Conservation (phyloP, 148 eudicot genomes). For the Rhododendron griersonianum region DNA sequence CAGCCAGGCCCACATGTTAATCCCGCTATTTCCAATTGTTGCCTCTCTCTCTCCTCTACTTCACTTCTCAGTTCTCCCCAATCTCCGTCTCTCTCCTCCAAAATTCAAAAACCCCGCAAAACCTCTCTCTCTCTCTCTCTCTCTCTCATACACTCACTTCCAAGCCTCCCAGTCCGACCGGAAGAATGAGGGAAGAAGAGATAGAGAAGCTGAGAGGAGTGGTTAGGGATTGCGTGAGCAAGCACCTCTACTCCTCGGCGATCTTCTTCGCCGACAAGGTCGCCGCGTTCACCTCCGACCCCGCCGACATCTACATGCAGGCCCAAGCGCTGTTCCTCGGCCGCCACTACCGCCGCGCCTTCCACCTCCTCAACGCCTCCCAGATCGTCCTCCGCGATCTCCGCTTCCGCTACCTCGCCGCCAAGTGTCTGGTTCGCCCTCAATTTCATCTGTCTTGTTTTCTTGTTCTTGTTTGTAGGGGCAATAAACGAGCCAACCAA, state of each 20-base stretch:
- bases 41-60: not conserved
- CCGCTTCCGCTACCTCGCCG: conserved; percentile 94
- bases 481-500: too few species aligned
- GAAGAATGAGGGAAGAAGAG: conserved; percentile 66
- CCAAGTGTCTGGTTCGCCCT: conserved; percentile 76
- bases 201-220: conserved; percentile 86
- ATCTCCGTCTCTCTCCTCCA: not conserved
- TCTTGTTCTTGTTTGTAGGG: too few species aligned
- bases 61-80: not conserved
- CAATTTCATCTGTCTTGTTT: not conserved
- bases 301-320: conserved; percentile 92
- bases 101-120: not conserved
- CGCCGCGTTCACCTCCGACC: conserved; percentile 75
- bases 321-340: conserved; percentile 94
- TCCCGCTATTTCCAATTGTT: not conserved
- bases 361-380: conserved; percentile 90
- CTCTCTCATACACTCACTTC: too few species aligned
- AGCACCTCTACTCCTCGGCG: conserved; percentile 91
- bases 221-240: conserved; percentile 88
- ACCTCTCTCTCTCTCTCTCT: not conserved
- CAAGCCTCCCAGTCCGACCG: not conserved
- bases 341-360: conserved; percentile 91
- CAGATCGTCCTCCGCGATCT: conserved; percentile 84
- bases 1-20: too few species aligned
- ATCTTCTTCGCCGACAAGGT: conserved; percentile 92